Conservation (phyloP, 192 early-diverging fungal genomes). For the Dissophora globulifera region DNA sequence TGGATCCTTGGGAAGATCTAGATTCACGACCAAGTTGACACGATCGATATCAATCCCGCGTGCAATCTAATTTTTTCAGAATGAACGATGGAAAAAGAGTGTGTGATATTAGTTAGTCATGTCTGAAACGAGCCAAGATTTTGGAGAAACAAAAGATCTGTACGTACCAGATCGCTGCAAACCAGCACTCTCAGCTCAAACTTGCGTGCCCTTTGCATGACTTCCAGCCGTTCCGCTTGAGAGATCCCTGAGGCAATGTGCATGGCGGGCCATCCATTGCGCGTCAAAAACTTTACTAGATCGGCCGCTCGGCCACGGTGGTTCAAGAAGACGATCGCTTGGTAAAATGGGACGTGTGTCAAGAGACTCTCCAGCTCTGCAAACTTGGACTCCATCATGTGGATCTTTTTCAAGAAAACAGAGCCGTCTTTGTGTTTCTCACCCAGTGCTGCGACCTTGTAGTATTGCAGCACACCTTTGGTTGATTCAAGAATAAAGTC, state of each 20-base stretch:
- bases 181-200: constrained; percentile 66
- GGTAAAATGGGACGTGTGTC: constrained; percentile 64
- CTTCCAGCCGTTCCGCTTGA: constrained; percentile 56
- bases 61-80: constrained; percentile 55
- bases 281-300: constrained; percentile 58
- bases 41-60: constrained; percentile 82
- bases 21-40: constrained; percentile 77
- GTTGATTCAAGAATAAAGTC: neutral
- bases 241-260: constrained; percentile 61
- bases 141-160: constrained; percentile 1
- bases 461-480: constrained; percentile 66
- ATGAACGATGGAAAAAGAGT: neutral
- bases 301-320: constrained; percentile 60
- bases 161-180: constrained; percentile 70
- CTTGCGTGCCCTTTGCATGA: constrained; percentile 63
- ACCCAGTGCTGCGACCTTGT: constrained; percentile 26
- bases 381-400: constrained; percentile 61
- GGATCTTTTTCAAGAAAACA: constrained; percentile 30
- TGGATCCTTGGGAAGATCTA: constrained; percentile 77
- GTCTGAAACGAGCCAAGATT: too few species aligned
- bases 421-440: constrained; percentile 21
- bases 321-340: constrained; percentile 71
- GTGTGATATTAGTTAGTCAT: too few species aligned
- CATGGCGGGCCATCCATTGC: constrained; percentile 60
- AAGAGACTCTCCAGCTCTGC: constrained; percentile 56